Evolutionary conservation across 768 basidiomycete genomes (phyloP), one percentile per base, ranked within the genome.

Genomic region (Calvatia gigantea): DNA sequence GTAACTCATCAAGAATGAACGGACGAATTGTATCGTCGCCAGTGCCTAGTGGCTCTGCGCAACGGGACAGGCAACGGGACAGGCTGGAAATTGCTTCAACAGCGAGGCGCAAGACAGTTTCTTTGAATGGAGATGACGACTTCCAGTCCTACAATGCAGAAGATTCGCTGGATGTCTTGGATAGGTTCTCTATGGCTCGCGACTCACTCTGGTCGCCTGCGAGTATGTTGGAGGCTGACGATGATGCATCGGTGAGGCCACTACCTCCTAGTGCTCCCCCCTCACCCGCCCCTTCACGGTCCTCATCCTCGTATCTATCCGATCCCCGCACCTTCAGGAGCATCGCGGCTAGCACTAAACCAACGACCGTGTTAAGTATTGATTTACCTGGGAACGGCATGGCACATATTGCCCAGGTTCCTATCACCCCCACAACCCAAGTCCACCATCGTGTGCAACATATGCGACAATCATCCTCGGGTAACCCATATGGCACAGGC

Each of bases 331-430:
- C 90, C 0, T 91, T 93, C 70, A 80, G 83, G 63, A 91, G 89
- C 64, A 86, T 87, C 64, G 83, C 87, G 25, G 91, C 89, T 5
- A 91, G 89, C 63, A 98, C 95, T 11, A 97, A 97, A 69, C 95
- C 94, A 2, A 98, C 95, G 4, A 98, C 95, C 0, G 70, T 98
- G 23, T 75, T 97, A n/a, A 93, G 90, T 61, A 83, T 96, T 58
- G 95, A 98, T 64, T 68, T 93, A 23, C 82, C 80, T 42, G 82
- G 85, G 6, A 85, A 85, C 60, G 89, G 89, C 11, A 86, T 94
- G 78, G 94, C 89, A 0, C 93, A 96, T 69, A 96, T 96, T 61
- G 94, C 94, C 5, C 90, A 96, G 65, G 91, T 84, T 8, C 85
- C 90, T 37, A 65, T 74, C 32, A 86, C 87, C 23, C 81, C 86